Base-by-base conservation (phyloP, 371 early-diverging fungal species). In the Neoconidiobolus thromboides region DNA sequence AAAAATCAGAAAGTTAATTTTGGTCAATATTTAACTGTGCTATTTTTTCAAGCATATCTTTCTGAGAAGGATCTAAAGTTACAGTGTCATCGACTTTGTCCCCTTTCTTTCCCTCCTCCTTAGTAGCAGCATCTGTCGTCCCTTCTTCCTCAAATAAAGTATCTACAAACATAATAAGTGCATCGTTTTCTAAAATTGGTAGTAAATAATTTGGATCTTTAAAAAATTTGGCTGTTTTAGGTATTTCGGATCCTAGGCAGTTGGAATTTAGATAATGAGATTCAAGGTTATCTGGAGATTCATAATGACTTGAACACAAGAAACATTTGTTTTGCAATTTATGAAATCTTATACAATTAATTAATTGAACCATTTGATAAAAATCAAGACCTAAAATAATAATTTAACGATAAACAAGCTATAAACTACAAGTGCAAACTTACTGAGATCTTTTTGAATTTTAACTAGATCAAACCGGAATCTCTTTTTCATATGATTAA, bases 111-210 rank as follows among this genome's bases (percentile, higher is more conserved):
- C 26, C 26, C 26, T 26, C 26, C 26, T 26, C 26, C 26, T 26
- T 26, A 26, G 26, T 26, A 26, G 26, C 26, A 26, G 26, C 26
- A 26, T 26, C 26, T 26, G 26, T 26, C 26, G 26, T 26, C 26
- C 26, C 26, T 26, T 69, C 69, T 2, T 73, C 76, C 1, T 76
- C 74, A 47, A 76, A 78, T 7, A 73, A 78, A 55, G 81, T 85
- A 58, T 82, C 85, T 64, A 88, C 80, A 47, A 76, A 80, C 64
- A 82, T 85, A 63, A 95, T 66, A 46, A 95, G 66, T 15, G 91
- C 91, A 64, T 95, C 96, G 62, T 82, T 83, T 48, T 91, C 92
- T 60, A 86, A 76, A 4, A 79, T 82, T 0, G 96, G 96, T 54
- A 87, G 71, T 53, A 92, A 67, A 62, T 76, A 78, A 48, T 73